These are phyloP conservation scores for Diatrype stigma DNA, from an alignment of 2,329 filamentous ascomycete genomes.

Conservation along the genomic window DNA sequence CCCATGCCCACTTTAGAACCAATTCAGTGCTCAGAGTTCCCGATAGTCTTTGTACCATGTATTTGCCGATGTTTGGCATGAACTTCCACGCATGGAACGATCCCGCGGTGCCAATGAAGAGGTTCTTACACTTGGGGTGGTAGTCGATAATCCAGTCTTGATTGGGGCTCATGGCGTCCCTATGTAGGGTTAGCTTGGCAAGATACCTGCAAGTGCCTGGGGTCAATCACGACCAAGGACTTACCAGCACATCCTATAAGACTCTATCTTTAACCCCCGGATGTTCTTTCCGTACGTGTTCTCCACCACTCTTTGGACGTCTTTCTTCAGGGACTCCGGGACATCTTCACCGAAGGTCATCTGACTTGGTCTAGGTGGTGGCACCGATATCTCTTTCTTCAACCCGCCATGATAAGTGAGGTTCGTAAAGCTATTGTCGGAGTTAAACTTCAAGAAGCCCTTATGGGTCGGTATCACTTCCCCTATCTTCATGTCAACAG, in stretches of 20 bases:
- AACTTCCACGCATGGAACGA: conserved; percentile 66
- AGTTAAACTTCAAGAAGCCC: no score
- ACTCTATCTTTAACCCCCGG: not conserved
- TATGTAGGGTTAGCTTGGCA: not conserved
- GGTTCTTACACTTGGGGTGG: conserved; percentile 42
- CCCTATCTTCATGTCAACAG: no score
- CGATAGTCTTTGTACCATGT: conserved; percentile 47
- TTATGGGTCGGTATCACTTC: no score
- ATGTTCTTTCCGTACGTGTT: not conserved
- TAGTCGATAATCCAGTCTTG: conserved; percentile 60
- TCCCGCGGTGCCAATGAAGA: conserved; percentile 59
- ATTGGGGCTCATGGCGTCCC: conserved; percentile 23
- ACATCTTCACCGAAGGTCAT: not conserved
- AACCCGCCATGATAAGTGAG: no score
- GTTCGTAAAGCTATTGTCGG: no score
- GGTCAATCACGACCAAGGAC: not conserved
- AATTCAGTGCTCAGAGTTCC: conserved; percentile 29
- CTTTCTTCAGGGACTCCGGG: not conserved
- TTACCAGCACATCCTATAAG: not conserved
- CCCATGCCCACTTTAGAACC: not conserved
- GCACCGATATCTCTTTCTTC: no score
- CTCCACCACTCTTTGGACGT: not conserved
- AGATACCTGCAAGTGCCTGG: not conserved
- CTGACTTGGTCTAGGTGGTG: no score
- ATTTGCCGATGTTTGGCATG: conserved; percentile 57